Conservation (phyloP, 129 eudicot species). For the Silybum marianum region DNA sequence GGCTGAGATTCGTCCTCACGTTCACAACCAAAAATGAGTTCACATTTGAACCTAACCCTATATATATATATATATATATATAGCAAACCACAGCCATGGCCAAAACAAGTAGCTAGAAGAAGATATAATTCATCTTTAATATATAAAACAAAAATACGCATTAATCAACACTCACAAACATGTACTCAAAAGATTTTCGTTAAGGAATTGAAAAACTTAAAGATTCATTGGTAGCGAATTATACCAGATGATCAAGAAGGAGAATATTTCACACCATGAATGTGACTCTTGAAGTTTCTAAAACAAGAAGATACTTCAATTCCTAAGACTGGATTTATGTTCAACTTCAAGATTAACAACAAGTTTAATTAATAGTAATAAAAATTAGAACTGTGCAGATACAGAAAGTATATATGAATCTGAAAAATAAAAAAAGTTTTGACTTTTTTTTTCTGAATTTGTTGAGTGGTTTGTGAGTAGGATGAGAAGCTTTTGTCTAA, state of each 20-base stretch:
- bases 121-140: no score
- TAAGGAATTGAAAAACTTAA: no score
- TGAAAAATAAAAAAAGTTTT: slow-evolving; percentile 26
- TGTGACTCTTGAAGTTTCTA: background rate
- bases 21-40: no score
- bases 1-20: no score
- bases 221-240: no score
- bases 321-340: background rate
- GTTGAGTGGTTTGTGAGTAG: slow-evolving; percentile 30
- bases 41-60: no score
- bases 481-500: slow-evolving; percentile 32
- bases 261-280: background rate
- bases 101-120: no score
- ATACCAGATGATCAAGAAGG: background rate
- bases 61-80: no score
- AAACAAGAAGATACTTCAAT: background rate
- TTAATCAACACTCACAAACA: no score
- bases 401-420: background rate
- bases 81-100: no score
- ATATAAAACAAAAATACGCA: no score
- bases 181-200: no score
- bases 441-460: background rate
- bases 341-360: background rate
- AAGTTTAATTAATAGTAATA: background rate
- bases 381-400: background rate